A percentile compares a stretch with the other conserved stretches of the same genome.
These are phyloP conservation scores for Salinomyces thailandicus DNA, from an alignment of 2,329 filamentous ascomycete species.

Conservation along the genomic window DNA sequence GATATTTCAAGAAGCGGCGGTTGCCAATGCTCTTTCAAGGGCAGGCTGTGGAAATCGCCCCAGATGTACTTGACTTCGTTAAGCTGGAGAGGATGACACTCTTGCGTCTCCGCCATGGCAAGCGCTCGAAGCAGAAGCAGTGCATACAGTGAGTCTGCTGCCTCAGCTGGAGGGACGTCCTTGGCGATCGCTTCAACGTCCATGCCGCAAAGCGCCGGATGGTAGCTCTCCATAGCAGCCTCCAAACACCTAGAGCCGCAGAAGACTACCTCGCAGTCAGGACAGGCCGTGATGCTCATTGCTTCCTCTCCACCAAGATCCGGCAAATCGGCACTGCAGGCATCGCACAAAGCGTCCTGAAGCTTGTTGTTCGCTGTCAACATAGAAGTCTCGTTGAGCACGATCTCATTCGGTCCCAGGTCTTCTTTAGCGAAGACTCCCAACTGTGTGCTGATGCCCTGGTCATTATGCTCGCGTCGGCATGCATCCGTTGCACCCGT, in stretches of 20 bases:
- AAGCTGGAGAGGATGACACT: slow-evolving; percentile 48
- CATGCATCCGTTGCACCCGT: slow-evolving; percentile 10
- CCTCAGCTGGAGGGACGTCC: slow-evolving; percentile 46
- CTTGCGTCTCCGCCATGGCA: slow-evolving; percentile 51
- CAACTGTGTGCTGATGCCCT: slow-evolving; percentile 55
- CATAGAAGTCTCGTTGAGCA: slow-evolving; percentile 74
- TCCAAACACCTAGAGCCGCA: slow-evolving; percentile 48
- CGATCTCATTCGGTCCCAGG: slow-evolving; percentile 62
- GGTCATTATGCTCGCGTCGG: not conserved
- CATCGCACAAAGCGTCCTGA: slow-evolving; percentile 80
- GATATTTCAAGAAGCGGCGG: not conserved
- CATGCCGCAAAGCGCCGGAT: slow-evolving; percentile 47
- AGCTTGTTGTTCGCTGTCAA: slow-evolving; percentile 82
- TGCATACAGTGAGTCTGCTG: slow-evolving; percentile 50
- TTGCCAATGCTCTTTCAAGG: slow-evolving; percentile 1
- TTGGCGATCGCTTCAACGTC: slow-evolving; percentile 48
- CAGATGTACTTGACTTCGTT: slow-evolving; percentile 54
- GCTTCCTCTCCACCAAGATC: slow-evolving; percentile 17
- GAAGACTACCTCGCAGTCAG: slow-evolving; percentile 50
- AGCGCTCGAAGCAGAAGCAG: slow-evolving; percentile 49
- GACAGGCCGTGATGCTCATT: slow-evolving; percentile 33
- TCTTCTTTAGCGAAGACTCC: slow-evolving; percentile 83
- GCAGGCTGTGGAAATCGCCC: slow-evolving; percentile 47
- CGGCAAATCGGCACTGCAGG: slow-evolving; percentile 67
- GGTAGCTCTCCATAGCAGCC: slow-evolving; percentile 46